A percentile compares a stretch with the other conserved stretches of the same genome.
Conservation (phyloP, 1,284 basidiomycete genomes). For the Ceratobasidium sp. region DNA sequence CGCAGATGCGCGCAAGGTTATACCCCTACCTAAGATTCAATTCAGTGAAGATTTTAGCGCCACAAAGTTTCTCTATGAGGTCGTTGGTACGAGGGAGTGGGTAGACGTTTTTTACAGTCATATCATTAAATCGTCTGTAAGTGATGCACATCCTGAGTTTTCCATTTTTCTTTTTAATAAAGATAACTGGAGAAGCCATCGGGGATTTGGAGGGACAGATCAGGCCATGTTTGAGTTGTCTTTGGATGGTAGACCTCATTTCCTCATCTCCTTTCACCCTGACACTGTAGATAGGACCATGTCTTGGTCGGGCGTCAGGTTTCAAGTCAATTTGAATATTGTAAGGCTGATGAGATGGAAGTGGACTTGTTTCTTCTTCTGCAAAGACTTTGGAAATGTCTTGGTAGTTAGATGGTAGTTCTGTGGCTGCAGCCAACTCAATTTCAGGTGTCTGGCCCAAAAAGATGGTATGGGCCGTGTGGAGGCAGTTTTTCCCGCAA, state of each 20-base stretch:
- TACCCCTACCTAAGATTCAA: conserved; percentile 55
- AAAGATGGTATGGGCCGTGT: too few species aligned
- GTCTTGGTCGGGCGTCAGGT: not conserved
- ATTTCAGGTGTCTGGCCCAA: too few species aligned
- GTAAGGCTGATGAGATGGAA: conserved; percentile 47
- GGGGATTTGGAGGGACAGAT: conserved; percentile 58
- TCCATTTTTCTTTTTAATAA: conserved; percentile 65
- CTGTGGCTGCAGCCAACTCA: not conserved
- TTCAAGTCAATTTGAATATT: conserved; percentile 47
- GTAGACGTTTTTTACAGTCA: not conserved
- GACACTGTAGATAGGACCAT: conserved; percentile 11
- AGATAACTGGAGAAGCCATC: conserved; percentile 62
- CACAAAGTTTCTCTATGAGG: conserved; percentile 52
- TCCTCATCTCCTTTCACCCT: conserved; percentile 17
- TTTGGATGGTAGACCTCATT: conserved; percentile 25
- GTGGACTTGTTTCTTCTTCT: conserved; percentile 27
- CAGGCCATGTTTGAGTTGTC: conserved; percentile 31
- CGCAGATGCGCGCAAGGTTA: conserved; percentile 53
- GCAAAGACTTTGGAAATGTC: conserved; percentile 46
- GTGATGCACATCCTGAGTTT: conserved; percentile 60
- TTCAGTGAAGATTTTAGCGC: conserved; percentile 54
- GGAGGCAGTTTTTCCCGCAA: not conserved
- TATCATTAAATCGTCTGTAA: conserved; percentile 58
- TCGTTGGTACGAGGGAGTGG: conserved; percentile 50
- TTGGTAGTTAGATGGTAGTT: conserved; percentile 42